Evolutionary conservation across 495 filamentous ascomycete species (phyloP).

Genomic region (Copromyces sp.): DNA sequence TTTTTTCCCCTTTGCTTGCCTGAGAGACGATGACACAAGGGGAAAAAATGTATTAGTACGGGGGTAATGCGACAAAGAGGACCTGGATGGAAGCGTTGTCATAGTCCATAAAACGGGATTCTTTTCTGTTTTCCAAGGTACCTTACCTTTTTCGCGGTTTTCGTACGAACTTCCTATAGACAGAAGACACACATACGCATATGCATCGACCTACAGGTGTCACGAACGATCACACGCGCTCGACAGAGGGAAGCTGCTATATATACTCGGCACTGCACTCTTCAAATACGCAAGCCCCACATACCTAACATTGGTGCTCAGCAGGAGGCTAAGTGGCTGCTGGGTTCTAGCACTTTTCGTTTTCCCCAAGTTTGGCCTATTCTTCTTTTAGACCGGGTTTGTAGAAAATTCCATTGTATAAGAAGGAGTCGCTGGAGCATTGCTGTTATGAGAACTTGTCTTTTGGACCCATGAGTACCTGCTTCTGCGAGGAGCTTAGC

Average conservation of each 20-base stretch:
- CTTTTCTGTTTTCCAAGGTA: not conserved
- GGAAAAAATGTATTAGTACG: constrained; percentile 13
- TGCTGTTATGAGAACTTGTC: not conserved
- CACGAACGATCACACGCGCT: not conserved
- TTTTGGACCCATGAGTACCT: not conserved
- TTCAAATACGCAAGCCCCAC: not conserved
- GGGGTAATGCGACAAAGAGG: constrained; percentile 7
- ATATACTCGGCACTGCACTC: not conserved
- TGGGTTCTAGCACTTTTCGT: not conserved
- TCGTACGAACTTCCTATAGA: not conserved
- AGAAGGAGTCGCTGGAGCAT: not conserved
- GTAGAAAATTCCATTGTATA: not conserved
- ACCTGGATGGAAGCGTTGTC: not conserved
- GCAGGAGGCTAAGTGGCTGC: not conserved
- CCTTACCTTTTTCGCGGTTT: not conserved
- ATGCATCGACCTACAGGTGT: not conserved
- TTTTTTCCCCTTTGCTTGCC: not conserved
- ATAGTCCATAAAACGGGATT: not conserved
- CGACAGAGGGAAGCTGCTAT: not conserved
- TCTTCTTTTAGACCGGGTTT: not conserved
- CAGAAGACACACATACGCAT: constrained; percentile 6
- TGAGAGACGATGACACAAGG: not conserved
- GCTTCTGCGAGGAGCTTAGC: not conserved
- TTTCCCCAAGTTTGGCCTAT: not conserved
- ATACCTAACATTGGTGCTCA: not conserved